Base-by-base conservation (phyloP, 116 monocot genomes). In the Papilionanthe hybrid region DNA sequence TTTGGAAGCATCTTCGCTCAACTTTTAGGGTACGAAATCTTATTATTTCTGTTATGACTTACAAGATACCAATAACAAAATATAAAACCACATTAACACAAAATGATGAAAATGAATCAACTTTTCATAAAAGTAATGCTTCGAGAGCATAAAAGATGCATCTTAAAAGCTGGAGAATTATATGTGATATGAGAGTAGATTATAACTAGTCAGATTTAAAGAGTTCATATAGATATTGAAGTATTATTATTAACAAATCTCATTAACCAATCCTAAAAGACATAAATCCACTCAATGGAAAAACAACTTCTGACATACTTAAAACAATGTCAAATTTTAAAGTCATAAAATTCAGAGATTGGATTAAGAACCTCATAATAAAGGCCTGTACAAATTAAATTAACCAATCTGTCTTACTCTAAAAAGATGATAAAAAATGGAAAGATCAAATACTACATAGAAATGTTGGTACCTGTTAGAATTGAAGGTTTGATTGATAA, bases 401-500 rank as follows among this genome's bases (percentile, higher is more conserved):
- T 22, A 63, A 63, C n/a, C 9, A 63, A 63, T 8, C 49, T 13
- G 2, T 63, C 63, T 23, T 25, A 22, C 63, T 63, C 63, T 22
- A 8, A 7, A 6, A 23, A 63, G 63, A 63, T 5, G 23, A 63
- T 63, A 63, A 5, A 75, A 10, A 69, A 41, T 32, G 44, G 9
- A 45, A 41, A 53, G 53, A 53, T 68, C 30, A 19, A 42, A 72
- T 9, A 47, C 22, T 32, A 47, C 57, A 48, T 18, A 63, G 42
- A 12, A 57, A 72, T 73, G 25, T 30, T 48, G 25, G 63, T 76
- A 90, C 92, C 90, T 75, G 80, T 17, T 79, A 88, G 45, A 12
- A 89, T 42, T 32, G 92, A 92, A 41, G 89, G 87, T 85, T 63
- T 88, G 75, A 90, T 28, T 18, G 96, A 94, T 63, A 98, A 49